Conservation (phyloP, 2,329 filamentous ascomycete genomes). For the Macrophomina tecta region DNA sequence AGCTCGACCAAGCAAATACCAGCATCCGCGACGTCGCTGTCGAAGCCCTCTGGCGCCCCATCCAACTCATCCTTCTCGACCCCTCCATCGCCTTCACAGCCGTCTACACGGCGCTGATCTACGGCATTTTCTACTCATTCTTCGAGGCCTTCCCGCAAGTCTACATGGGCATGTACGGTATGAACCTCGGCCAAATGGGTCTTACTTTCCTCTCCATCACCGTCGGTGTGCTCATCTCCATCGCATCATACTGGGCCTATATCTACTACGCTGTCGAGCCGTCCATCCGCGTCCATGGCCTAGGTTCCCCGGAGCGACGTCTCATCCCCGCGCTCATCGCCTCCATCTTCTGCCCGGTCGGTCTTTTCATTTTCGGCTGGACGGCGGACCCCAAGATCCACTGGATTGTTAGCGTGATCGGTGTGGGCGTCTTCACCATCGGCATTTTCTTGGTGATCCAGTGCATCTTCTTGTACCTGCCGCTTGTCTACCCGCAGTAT, state of each 20-base stretch:
- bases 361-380: constrained; percentile 45
- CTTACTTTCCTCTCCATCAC: constrained; percentile 42
- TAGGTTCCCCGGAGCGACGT: constrained; percentile 38
- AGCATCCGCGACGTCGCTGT: constrained; percentile 53
- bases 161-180: constrained; percentile 48
- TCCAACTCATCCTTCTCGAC: constrained; percentile 50
- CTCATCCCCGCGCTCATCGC: constrained; percentile 43
- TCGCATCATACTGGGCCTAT: constrained; percentile 34
- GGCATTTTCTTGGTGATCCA: constrained; percentile 51
- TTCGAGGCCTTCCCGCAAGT: constrained; percentile 47
- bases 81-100: constrained; percentile 38
- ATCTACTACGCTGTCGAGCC: constrained; percentile 34
- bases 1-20: constrained; percentile 66
- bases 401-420: constrained; percentile 50
- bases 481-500: constrained; percentile 49
- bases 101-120: constrained; percentile 32
- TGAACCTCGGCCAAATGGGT: constrained; percentile 44
- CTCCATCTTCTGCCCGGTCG: constrained; percentile 38
- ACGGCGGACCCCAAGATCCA: constrained; percentile 38
- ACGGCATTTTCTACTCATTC: constrained; percentile 35
- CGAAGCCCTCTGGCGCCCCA: constrained; percentile 45
- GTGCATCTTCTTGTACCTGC: constrained; percentile 50
- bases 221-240: constrained; percentile 37
- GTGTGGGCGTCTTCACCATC: constrained; percentile 48
- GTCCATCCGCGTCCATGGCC: constrained; percentile 33